Conservation (phyloP, 345 rosid species). For the Lumnitzera racemosa region DNA sequence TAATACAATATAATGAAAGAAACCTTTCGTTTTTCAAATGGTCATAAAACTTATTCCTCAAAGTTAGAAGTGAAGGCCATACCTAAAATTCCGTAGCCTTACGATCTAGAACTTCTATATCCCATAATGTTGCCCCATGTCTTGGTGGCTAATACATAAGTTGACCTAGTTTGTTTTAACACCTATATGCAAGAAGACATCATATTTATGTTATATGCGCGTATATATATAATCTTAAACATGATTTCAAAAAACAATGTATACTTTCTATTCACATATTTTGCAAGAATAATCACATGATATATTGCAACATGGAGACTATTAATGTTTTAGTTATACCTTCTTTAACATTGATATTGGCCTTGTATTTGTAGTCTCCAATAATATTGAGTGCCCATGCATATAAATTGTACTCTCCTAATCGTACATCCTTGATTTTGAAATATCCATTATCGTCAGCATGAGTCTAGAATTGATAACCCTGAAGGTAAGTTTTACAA, state of each 20-base stretch:
- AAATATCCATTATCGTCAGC: slow-evolving; percentile 37
- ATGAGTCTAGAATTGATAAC: slow-evolving; percentile 34
- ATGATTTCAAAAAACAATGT: too few relatives aligned
- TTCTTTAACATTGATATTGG: slow-evolving; percentile 14
- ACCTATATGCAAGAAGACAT: slow-evolving; percentile 13
- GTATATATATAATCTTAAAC: background rate
- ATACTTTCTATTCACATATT: too few relatives aligned
- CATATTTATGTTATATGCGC: background rate
- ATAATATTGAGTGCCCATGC: slow-evolving; percentile 63
- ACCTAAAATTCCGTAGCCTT: slow-evolving; percentile 31
- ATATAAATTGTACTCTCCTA: slow-evolving; percentile 55
- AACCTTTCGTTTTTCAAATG: slow-evolving; percentile 7
- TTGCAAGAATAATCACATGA: too few relatives aligned
- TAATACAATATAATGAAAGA: background rate
- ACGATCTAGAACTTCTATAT: slow-evolving; percentile 35
- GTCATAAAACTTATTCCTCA: slow-evolving; percentile 13
- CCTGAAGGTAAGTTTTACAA: slow-evolving; percentile 8
- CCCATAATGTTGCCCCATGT: slow-evolving; percentile 37
- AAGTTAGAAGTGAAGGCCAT: slow-evolving; percentile 19
- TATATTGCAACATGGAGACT: too few relatives aligned
- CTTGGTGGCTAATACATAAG: slow-evolving; percentile 34
- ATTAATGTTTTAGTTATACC: slow-evolving; percentile 6
- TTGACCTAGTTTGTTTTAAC: slow-evolving; percentile 6
- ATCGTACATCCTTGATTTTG: slow-evolving; percentile 24
- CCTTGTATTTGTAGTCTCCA: slow-evolving; percentile 48